Percentiles rank a stretch among this genome's conserved stretches.
Evolutionary conservation across 176 grass and related monocot species (phyloP).

Genomic region (Bromus sterilis): DNA sequence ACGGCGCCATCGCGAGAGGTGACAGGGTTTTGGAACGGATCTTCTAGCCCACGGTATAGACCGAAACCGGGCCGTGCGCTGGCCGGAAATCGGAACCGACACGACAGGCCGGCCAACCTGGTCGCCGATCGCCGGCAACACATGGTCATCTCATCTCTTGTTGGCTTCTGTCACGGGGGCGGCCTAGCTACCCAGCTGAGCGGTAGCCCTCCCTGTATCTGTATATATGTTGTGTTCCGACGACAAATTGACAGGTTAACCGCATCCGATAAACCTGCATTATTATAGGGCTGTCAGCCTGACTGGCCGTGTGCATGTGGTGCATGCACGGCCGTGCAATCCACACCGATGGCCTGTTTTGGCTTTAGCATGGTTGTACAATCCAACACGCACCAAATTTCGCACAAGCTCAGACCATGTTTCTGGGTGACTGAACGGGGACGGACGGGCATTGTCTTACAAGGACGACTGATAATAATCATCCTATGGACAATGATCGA

Average conservation of each 20-base stretch:
- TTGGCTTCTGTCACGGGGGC: constrained; percentile 17
- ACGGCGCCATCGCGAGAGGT: not conserved
- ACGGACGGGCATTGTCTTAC: no score
- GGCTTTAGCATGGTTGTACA: not conserved
- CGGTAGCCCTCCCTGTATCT: no score
- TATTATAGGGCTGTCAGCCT: not conserved
- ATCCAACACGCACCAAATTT: no score
- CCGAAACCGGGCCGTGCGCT: not conserved
- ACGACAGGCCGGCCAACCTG: not conserved
- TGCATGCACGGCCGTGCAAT: not conserved
- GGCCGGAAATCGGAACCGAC: not conserved
- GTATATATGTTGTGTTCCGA: no score
- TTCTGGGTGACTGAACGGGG: no score
- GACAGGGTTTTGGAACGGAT: not conserved
- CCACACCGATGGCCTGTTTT: not conserved
- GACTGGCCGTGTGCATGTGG: not conserved
- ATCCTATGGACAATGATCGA: no score
- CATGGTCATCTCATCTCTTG: constrained; percentile 16
- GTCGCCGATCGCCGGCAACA: not conserved
- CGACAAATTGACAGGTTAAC: constrained; percentile 3
- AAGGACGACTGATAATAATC: no score
- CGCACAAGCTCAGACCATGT: not conserved
- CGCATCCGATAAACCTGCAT: not conserved
- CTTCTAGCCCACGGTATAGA: not conserved
- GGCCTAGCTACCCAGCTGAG: not conserved